Percentiles rank a stretch among this genome's conserved stretches.
These are phyloP conservation scores for Deuterostichococcus epilithicus DNA, from an alignment of 139 green algal species.

Conservation along the genomic window DNA sequence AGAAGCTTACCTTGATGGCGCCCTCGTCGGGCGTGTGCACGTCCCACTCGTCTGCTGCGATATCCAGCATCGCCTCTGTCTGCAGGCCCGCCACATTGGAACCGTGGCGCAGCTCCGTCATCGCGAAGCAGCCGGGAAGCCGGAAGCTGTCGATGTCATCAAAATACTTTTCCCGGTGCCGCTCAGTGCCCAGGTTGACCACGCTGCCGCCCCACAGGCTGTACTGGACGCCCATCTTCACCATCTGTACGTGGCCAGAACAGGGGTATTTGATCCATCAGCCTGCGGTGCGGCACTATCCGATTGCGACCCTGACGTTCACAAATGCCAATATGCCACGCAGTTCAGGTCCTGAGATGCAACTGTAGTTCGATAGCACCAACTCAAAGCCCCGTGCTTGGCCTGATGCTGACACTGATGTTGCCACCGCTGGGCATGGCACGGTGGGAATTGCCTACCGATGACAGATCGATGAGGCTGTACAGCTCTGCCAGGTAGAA, in stretches of 20 bases:
- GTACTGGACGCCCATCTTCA: constrained; percentile 88
- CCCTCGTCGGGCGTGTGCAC: constrained; percentile 69
- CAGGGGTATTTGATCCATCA: background rate
- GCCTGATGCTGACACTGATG: too few relatives aligned
- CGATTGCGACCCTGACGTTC: background rate
- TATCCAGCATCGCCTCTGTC: constrained; percentile 75
- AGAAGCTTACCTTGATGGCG: constrained; percentile 61
- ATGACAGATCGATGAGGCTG: constrained; percentile 62
- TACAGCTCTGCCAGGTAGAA: constrained; percentile 67
- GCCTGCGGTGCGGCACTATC: background rate
- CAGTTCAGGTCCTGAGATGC: too few relatives aligned
- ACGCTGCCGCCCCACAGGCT: constrained; percentile 63
- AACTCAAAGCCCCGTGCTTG: too few relatives aligned
- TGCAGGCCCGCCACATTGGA: constrained; percentile 72
- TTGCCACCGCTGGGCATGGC: too few relatives aligned
- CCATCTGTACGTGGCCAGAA: constrained; percentile 20
- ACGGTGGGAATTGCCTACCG: constrained; percentile 45
- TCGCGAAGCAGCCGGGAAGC: constrained; percentile 77
- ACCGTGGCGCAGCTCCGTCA: constrained; percentile 87
- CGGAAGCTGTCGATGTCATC: constrained; percentile 76
- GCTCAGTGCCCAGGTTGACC: constrained; percentile 70
- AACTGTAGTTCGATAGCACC: too few relatives aligned
- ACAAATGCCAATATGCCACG: too few relatives aligned
- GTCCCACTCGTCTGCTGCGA: constrained; percentile 76
- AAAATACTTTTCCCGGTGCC: constrained; percentile 65